phyloP scores from a whole-genome alignment of 1,139 yeast genomes.

The Lodderomyces parapsilosis region DNA sequence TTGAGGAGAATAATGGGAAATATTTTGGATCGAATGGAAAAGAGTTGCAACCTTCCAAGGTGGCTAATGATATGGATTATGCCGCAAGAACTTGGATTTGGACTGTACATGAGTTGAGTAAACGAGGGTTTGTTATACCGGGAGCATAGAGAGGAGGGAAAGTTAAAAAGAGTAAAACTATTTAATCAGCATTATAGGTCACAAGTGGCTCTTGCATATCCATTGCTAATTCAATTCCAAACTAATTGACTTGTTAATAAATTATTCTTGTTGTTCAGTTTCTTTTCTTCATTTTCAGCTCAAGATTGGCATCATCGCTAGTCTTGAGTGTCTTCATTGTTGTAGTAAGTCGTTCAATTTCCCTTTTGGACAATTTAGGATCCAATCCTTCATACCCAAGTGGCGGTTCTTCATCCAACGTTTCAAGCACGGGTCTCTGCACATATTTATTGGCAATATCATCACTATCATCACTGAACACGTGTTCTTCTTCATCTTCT shows the following conservation, averaged over 20 bases:
- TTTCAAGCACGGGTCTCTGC: conserved; percentile 8
- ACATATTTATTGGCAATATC: conserved; percentile 6
- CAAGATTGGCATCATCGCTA: conserved; percentile 8
- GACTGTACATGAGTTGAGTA: conserved; percentile 64
- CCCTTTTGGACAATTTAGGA: conserved; percentile 7
- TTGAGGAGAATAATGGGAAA: conserved; percentile 64
- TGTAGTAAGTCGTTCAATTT: conserved; percentile 11
- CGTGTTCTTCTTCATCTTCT: conserved; percentile 9
- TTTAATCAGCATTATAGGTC: background rate
- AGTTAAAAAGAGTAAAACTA: too few relatives aligned
- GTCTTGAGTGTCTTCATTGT: conserved; percentile 10
- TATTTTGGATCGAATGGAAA: conserved; percentile 63
- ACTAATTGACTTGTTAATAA: background rate
- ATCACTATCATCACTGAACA: conserved; percentile 7
- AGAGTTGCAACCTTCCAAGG: conserved; percentile 51
- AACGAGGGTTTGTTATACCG: conserved; percentile 37
- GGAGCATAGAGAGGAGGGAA: conserved; percentile 2
- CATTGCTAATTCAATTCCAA: background rate
- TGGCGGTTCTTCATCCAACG: conserved; percentile 8
- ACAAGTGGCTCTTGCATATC: background rate
- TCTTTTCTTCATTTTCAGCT: conserved; percentile 6
- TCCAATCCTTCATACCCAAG: background rate
- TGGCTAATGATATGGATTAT: conserved; percentile 59
- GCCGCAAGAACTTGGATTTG: conserved; percentile 83
- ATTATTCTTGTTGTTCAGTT: background rate